Percentiles rank a stretch among this genome's conserved stretches.
Conservation (phyloP, 306 rosid species). For the Prinsepia uniflora region DNA sequence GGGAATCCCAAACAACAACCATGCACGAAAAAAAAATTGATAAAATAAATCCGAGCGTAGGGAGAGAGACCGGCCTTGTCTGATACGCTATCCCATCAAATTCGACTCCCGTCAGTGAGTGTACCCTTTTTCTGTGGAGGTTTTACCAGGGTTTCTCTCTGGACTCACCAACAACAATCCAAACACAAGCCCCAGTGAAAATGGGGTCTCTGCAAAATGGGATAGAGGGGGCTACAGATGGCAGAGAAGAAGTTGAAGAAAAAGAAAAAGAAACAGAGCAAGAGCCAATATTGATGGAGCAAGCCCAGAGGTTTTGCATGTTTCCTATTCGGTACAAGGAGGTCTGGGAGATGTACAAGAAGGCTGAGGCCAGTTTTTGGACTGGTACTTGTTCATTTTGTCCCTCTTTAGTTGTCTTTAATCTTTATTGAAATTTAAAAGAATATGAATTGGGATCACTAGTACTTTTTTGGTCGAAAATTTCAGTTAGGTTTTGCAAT, state of each 20-base stretch:
- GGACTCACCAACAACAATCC: background rate
- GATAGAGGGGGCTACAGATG: conserved; percentile 11
- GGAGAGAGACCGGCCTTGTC: background rate
- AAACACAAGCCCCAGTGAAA: background rate
- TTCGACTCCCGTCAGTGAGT: background rate
- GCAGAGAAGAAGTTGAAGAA: conserved; percentile 1
- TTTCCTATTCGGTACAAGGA: conserved; percentile 69
- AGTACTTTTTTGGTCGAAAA: background rate
- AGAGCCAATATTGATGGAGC: conserved; percentile 68
- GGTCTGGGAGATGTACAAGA: conserved; percentile 95
- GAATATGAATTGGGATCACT: background rate
- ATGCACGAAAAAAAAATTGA: background rate
- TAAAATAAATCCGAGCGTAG: background rate
- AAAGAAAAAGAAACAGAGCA: conserved; percentile 14
- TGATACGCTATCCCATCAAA: conserved; percentile 9
- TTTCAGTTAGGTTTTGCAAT: conserved; percentile 5
- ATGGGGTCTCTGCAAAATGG: conserved; percentile 58
- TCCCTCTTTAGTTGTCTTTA: background rate
- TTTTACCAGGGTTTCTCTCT: conserved; percentile 30
- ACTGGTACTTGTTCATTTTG: conserved; percentile 50
- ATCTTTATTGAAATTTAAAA: background rate
- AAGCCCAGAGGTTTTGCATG: conserved; percentile 81
- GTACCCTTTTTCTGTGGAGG: conserved; percentile 1
- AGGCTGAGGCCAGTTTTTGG: conserved; percentile 94
- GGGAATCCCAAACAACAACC: background rate